Base-by-base conservation (phyloP, 2,329 filamentous ascomycete species). In the Fusarium verticillioides region DNA sequence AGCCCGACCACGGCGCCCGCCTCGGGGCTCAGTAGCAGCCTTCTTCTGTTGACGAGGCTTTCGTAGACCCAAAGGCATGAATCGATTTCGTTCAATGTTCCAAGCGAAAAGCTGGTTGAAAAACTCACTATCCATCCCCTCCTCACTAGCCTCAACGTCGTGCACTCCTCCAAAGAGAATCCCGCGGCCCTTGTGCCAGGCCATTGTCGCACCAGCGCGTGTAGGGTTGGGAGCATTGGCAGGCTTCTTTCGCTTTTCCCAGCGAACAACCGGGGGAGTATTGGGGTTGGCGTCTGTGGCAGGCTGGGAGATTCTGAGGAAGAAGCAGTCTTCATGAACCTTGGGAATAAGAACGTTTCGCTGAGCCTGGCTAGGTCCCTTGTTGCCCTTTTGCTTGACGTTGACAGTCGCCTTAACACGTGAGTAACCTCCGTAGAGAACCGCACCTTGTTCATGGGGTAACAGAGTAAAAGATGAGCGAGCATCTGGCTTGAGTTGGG, bases 61-160 rank as follows among this genome's bases (percentile, higher is more conserved):
- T 59, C 95, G 88, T 50, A 98, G 85, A 15, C 86, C 85, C 49
- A 98, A 86, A 5, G 93, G 94, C 85, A 98, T 98, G 84, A 97
- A 98, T 13, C 96, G 89, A 80, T 99, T 99, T 66, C 96, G 90
- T 78, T 98, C 96, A 71, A 97, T 91, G 79, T 97, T 98, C 94
- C 95, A 98, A 9, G 95, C 93, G 78, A 93, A 97, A 30, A 98
- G 84, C 63, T 92, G 89, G 77, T 98, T 96, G 85, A 98, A 99
- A 83, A 99, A 99, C 81, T 98, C 95, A 79, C 94, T 97, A 61
- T 99, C 96, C 75, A 99, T 97, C 7, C 94, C 95, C 81, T 99
- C 96, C 80, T 97, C 95, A 73, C 90, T 96, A 80, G 95, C 89
- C 81, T 97, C 94, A 1, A 97, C 93, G 76, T 97, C 95, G 78